Evolutionary conservation across 257 asterid genomes (phyloP), one percentile per base, ranked within the genome.

Genomic region (Petrea volubilis): DNA sequence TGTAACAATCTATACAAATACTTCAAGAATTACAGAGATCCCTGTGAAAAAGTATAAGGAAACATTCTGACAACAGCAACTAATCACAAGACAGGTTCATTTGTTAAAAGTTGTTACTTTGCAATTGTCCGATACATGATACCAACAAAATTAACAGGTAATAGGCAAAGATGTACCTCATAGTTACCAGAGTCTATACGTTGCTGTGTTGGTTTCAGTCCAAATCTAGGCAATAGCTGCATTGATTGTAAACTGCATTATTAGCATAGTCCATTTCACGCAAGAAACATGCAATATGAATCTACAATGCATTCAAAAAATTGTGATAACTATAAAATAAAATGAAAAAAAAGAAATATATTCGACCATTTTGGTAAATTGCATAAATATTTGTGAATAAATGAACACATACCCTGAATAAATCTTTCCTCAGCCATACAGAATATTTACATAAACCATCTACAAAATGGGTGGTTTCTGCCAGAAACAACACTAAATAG

Each of bases 341-440:
- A n/a, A n/a, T 9, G 8, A 21, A 21, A 14, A 29, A 20, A 14
- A 38, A 29, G 24, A 41, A 68, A 41, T n/a, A 57, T 11, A 46
- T 21, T 46, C 47, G 33, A 33, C 33, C 38, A 51, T 17, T 36
- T 14, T 24, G 60, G 15, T 44, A 29, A 56, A 29, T 15, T 63
- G 23, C 25, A 9, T 27, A 61, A 24, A n/a, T 15, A 10, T 49
- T 1, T 10, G 60, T n/a, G 63, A 25, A n/a, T 17, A 15, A 31
- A 80, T 50, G 7, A 63, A 29, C 24, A 27, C 44, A 66, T 82
- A 86, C 98, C 86, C 59, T 67, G 24, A 66, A 62, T 7, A 62
- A 70, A 64, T 87, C 87, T 73, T 67, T 83, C 44, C 81, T 79
- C 29, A 90, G 67, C 79, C 90, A 82, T 27, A 87, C 85, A 64